Evolutionary conservation across 2,329 filamentous ascomycete genomes (phyloP).

Genomic region (Catunica adiposa): DNA sequence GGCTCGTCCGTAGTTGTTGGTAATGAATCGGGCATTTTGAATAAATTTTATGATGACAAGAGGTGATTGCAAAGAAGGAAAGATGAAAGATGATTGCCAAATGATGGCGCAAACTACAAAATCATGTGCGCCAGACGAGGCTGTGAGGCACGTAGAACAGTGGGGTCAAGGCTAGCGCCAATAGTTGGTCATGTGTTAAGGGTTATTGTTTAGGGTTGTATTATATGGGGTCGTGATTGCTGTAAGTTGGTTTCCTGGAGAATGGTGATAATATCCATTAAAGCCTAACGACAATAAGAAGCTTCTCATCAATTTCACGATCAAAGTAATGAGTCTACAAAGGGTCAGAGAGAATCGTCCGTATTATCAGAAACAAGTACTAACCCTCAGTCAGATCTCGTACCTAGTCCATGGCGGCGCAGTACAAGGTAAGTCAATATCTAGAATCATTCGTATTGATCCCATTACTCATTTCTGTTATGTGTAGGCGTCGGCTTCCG

Average conservation of each 20-base stretch:
- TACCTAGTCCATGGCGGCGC: conserved; percentile 46
- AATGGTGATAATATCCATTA: no score
- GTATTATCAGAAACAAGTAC: background rate
- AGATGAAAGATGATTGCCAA: background rate
- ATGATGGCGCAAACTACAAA: background rate
- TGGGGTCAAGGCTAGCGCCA: background rate
- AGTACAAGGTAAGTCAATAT: conserved; percentile 45
- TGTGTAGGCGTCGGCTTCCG: conserved; percentile 38
- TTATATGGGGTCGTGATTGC: no score
- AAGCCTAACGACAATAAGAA: no score
- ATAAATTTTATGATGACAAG: background rate
- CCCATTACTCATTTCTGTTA: background rate
- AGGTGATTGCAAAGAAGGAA: background rate
- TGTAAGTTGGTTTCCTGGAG: no score
- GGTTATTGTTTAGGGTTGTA: background rate
- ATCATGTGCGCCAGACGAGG: background rate
- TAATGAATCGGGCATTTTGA: background rate
- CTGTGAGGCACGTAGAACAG: background rate
- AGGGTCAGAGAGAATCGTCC: no score
- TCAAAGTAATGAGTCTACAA: no score
- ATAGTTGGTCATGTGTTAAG: background rate
- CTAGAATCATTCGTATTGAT: background rate
- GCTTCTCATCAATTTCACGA: no score
- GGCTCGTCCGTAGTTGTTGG: conserved; percentile 7
- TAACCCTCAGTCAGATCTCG: conserved; percentile 29